Percentiles rank a stretch among this genome's conserved stretches.
phyloP scores from a whole-genome alignment of 768 basidiomycete genomes.

The Ramaria sp. region DNA sequence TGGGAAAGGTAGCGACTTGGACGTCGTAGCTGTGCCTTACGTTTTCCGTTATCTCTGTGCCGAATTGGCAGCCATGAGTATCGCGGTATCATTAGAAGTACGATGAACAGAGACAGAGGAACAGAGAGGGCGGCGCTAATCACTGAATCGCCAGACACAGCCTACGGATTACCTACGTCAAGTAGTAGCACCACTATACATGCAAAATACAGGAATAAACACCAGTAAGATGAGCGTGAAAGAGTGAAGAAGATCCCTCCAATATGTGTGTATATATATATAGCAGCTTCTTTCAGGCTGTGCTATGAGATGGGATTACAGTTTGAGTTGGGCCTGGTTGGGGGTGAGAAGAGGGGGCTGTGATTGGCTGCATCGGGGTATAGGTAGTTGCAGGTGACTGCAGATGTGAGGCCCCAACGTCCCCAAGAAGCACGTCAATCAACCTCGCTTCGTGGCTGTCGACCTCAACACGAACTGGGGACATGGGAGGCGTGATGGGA shows the following conservation, averaged over 20 bases:
- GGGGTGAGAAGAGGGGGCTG: not conserved
- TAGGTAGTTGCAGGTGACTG: too few relatives aligned
- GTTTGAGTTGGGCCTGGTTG: not conserved
- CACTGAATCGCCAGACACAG: not conserved
- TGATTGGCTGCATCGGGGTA: not conserved
- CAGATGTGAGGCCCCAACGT: slow-evolving; percentile 7
- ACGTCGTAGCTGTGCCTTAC: slow-evolving; percentile 91
- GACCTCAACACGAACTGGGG: not conserved
- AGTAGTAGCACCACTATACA: not conserved
- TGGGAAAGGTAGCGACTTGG: slow-evolving; percentile 72
- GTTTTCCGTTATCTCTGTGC: slow-evolving; percentile 92
- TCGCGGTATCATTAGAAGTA: slow-evolving; percentile 78
- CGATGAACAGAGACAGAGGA: slow-evolving; percentile 29
- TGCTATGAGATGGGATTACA: not conserved
- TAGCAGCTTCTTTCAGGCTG: not conserved
- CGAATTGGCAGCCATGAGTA: slow-evolving; percentile 98
- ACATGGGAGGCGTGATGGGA: not conserved
- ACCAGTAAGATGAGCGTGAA: not conserved
- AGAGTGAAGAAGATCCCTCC: not conserved
- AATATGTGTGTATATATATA: too few relatives aligned
- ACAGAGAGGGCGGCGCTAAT: not conserved
- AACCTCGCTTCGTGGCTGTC: slow-evolving; percentile 1
- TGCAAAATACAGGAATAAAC: not conserved
- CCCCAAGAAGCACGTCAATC: slow-evolving; percentile 9
- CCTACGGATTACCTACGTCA: not conserved